Conservation (phyloP, 148 eudicot genomes). For the Linanthus parryae region DNA sequence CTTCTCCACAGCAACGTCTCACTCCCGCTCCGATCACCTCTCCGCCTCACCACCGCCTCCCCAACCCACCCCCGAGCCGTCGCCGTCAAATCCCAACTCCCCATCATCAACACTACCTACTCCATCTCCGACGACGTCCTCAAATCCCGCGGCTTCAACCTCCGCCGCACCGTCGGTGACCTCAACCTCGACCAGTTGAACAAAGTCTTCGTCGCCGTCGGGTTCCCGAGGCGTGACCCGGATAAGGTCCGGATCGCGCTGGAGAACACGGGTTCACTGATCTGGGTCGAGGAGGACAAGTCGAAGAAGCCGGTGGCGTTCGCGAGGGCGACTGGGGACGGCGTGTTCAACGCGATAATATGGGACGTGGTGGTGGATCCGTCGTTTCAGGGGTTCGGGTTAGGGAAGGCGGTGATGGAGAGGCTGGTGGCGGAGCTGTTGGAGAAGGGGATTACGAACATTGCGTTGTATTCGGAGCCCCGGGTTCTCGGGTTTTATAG, state of each 20-base stretch:
- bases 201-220: constrained; percentile 79
- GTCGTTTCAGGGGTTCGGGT: constrained; percentile 71
- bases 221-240: constrained; percentile 83
- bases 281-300: constrained; percentile 71
- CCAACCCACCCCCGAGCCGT: too few relatives aligned
- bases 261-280: constrained; percentile 52
- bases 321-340: constrained; percentile 93
- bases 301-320: constrained; percentile 75
- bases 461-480: constrained; percentile 90
- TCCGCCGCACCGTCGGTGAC: constrained; percentile 38
- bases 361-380: constrained; percentile 99
- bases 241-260: constrained; percentile 67
- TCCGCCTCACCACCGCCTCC: too few relatives aligned
- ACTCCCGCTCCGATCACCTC: too few relatives aligned
- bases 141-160: constrained; percentile 46
- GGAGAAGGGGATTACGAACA: constrained; percentile 59
- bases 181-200: constrained; percentile 85
- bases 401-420: constrained; percentile 93
- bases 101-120: constrained; percentile 14
- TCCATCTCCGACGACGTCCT: constrained; percentile 51
- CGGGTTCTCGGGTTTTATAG: constrained; percentile 90
- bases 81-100: constrained; percentile 15
- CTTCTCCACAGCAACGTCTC: too few relatives aligned
- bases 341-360: constrained; percentile 85
- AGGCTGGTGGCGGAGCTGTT: constrained; percentile 52